phyloP scores from a whole-genome alignment of 768 basidiomycete species.

The Cyclocybe cylindracea region DNA sequence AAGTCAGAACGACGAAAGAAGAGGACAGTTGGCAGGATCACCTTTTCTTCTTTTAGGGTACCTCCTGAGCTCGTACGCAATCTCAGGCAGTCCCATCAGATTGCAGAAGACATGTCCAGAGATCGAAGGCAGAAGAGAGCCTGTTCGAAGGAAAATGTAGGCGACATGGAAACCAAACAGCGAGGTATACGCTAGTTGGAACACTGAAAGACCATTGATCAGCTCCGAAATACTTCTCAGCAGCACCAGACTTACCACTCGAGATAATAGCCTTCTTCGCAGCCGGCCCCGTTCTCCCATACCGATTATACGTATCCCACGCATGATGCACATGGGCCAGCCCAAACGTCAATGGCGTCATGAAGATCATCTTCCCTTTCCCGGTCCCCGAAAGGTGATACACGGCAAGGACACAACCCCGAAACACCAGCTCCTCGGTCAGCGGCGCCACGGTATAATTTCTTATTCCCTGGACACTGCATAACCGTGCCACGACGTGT shows the following conservation, averaged over 20 bases:
- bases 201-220: conserved; percentile 46
- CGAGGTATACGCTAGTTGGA: conserved; percentile 90
- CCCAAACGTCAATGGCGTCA: conserved; percentile 87
- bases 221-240: not conserved
- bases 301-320: conserved; percentile 78
- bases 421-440: conserved; percentile 92
- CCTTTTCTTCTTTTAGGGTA: conserved; percentile 54
- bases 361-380: conserved; percentile 64
- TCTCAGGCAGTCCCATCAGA: conserved; percentile 85
- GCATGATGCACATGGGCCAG: conserved; percentile 92
- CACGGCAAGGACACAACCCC: conserved; percentile 78
- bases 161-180: conserved; percentile 89
- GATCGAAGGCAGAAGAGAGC: conserved; percentile 78
- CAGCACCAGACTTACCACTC: conserved; percentile 44
- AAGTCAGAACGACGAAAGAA: conserved; percentile 4
- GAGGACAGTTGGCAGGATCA: conserved; percentile 31
- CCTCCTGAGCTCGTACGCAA: conserved; percentile 51
- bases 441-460: conserved; percentile 76
- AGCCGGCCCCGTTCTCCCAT: conserved; percentile 69
- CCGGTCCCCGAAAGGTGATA: conserved; percentile 68
- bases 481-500: conserved; percentile 41
- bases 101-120: conserved; percentile 92
- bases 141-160: conserved; percentile 84
- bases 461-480: conserved; percentile 60
- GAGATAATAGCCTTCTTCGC: conserved; percentile 59